phyloP scores from a whole-genome alignment of 148 eudicot genomes.

The Rhododendron henanense region DNA sequence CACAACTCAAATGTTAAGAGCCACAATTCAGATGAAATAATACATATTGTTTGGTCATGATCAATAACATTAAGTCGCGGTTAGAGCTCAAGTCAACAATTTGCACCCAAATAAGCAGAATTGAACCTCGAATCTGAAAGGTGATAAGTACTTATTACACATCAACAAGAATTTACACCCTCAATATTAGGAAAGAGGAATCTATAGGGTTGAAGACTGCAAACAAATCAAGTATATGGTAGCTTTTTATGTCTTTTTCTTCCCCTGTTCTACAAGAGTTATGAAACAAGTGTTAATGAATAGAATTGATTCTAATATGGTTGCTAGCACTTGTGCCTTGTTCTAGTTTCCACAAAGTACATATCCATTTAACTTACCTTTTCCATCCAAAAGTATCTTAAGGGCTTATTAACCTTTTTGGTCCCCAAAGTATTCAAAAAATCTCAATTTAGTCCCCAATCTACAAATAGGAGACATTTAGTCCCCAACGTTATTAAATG shows the following conservation, averaged over 20 bases:
- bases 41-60: constrained; percentile 40
- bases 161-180: neutral
- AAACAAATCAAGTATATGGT: neutral
- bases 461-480: too few species aligned
- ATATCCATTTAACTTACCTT: neutral
- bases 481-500: too few species aligned
- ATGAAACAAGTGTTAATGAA: neutral
- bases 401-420: too few species aligned
- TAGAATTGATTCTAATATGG: neutral
- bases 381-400: neutral
- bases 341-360: neutral
- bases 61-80: constrained; percentile 71
- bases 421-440: too few species aligned
- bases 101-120: constrained; percentile 97
- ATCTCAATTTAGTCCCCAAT: too few species aligned
- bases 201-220: neutral
- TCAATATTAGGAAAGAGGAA: neutral
- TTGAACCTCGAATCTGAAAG: constrained; percentile 90
- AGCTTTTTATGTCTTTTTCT: neutral
- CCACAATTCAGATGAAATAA: constrained; percentile 13
- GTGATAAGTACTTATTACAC: constrained; percentile 4
- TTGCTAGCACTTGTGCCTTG: too few species aligned
- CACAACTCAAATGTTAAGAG: constrained; percentile 7
- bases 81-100: constrained; percentile 95
- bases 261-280: neutral